These are phyloP conservation scores for Dimocarpus longan DNA, from an alignment of 345 rosid genomes.

Conservation along the genomic window DNA sequence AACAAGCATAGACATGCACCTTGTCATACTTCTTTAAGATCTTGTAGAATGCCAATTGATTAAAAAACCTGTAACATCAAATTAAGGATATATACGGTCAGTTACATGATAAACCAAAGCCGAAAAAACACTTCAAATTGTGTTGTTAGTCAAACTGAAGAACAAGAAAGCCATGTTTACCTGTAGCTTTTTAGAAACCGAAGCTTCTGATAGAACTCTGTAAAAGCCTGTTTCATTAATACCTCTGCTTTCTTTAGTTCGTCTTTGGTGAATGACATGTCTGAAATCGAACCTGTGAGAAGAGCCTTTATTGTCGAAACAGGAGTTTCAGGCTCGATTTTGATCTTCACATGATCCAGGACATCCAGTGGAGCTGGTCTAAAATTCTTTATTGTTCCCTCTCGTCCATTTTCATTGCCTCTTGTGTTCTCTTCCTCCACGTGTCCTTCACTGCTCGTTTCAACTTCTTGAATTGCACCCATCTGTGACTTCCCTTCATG, in stretches of 20 bases:
- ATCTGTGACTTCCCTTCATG: slow-evolving; percentile 24
- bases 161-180: slow-evolving; percentile 22
- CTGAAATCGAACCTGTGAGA: slow-evolving; percentile 31
- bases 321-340: slow-evolving; percentile 47
- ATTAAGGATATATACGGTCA: background rate
- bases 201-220: slow-evolving; percentile 68
- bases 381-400: background rate
- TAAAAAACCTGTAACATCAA: slow-evolving; percentile 55
- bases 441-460: slow-evolving; percentile 24
- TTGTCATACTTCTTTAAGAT: slow-evolving; percentile 91
- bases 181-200: slow-evolving; percentile 59
- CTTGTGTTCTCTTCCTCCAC: slow-evolving; percentile 15
- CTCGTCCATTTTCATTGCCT: background rate
- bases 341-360: slow-evolving; percentile 49
- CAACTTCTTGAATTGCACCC: slow-evolving; percentile 41
- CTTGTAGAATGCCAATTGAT: slow-evolving; percentile 72
- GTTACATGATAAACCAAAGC: background rate
- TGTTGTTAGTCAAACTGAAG: background rate
- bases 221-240: slow-evolving; percentile 46
- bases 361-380: slow-evolving; percentile 46
- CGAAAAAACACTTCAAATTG: background rate
- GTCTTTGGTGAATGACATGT: slow-evolving; percentile 36
- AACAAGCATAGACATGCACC: slow-evolving; percentile 36
- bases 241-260: slow-evolving; percentile 54
- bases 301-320: slow-evolving; percentile 39